Conservation (phyloP, 495 filamentous ascomycete species). For the Penicillium samsonianum region DNA sequence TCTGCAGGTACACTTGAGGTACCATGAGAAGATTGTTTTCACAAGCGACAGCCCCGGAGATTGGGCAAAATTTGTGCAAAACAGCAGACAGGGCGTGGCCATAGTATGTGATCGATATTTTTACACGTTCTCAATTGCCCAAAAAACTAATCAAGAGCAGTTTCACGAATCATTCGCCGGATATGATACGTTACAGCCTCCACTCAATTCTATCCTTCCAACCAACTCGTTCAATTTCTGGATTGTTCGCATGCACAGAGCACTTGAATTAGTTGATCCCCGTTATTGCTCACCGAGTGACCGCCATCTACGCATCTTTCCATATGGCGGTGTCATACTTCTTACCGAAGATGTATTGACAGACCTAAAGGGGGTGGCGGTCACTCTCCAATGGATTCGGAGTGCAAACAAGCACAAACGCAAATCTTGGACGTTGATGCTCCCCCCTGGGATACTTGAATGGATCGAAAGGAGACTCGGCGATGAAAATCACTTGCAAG, state of each 20-base stretch:
- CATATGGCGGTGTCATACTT: slow-evolving; percentile 56
- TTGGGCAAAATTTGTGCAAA: slow-evolving; percentile 43
- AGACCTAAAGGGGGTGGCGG: slow-evolving; percentile 49
- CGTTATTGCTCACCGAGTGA: slow-evolving; percentile 16
- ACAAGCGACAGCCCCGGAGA: slow-evolving; percentile 33
- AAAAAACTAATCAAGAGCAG: slow-evolving; percentile 25
- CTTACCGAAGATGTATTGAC: slow-evolving; percentile 64
- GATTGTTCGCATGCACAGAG: slow-evolving; percentile 34
- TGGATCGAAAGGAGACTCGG: slow-evolving; percentile 35
- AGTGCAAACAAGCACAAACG: slow-evolving; percentile 23
- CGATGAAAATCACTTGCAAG: slow-evolving; percentile 1
- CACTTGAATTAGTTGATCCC: slow-evolving; percentile 21
- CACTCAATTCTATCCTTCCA: slow-evolving; percentile 24
- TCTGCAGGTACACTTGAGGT: slow-evolving; percentile 31
- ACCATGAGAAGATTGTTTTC: slow-evolving; percentile 31
- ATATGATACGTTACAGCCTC: slow-evolving; percentile 31
- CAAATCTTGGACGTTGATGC: slow-evolving; percentile 42
- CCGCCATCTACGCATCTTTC: slow-evolving; percentile 55
- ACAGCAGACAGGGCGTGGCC: slow-evolving; percentile 36
- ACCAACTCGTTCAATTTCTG: slow-evolving; percentile 36
- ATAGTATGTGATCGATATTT: slow-evolving; percentile 36
- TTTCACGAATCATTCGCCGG: slow-evolving; percentile 43
- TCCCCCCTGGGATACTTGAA: slow-evolving; percentile 42
- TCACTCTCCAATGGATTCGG: slow-evolving; percentile 61
- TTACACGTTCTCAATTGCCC: background rate